A percentile compares a stretch with the other conserved stretches of the same genome.
Conservation (phyloP, 495 filamentous ascomycete species). For the Penicillium tannophilum region DNA sequence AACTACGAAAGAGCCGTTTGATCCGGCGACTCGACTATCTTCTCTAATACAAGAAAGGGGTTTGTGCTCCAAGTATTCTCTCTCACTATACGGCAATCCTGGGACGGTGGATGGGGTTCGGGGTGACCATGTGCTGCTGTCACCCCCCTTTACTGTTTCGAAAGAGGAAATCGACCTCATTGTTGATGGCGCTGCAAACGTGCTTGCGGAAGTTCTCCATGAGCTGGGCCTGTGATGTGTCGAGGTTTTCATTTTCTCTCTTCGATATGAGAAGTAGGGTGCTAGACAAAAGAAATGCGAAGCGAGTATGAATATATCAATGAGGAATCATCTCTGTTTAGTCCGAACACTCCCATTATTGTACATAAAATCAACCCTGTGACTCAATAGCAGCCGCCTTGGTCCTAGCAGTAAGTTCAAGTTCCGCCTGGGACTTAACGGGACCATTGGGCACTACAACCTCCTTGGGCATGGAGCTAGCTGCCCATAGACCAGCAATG, state of each 20-base stretch:
- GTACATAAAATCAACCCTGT: slow-evolving; percentile 30
- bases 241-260: background rate
- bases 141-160: slow-evolving; percentile 72
- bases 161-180: slow-evolving; percentile 63
- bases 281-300: background rate
- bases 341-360: slow-evolving; percentile 18
- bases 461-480: slow-evolving; percentile 29
- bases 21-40: slow-evolving; percentile 32
- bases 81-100: slow-evolving; percentile 69
- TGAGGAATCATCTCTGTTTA: background rate
- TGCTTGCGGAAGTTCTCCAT: slow-evolving; percentile 38
- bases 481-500: slow-evolving; percentile 72
- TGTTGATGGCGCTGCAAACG: slow-evolving; percentile 42
- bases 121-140: slow-evolving; percentile 77
- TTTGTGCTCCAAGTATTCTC: slow-evolving; percentile 51
- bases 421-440: slow-evolving; percentile 12
- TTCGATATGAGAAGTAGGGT: background rate
- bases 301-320: background rate
- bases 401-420: slow-evolving; percentile 16
- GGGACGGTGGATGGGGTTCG: slow-evolving; percentile 67
- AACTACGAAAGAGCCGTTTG: slow-evolving; percentile 57
- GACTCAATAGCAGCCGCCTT: slow-evolving; percentile 32
- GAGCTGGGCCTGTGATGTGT: slow-evolving; percentile 16
- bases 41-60: slow-evolving; percentile 57
- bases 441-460: slow-evolving; percentile 24